Percentiles rank a stretch among this genome's conserved stretches.
phyloP scores from a whole-genome alignment of 345 rosid genomes.

The Aquilaria yunnanensis region DNA sequence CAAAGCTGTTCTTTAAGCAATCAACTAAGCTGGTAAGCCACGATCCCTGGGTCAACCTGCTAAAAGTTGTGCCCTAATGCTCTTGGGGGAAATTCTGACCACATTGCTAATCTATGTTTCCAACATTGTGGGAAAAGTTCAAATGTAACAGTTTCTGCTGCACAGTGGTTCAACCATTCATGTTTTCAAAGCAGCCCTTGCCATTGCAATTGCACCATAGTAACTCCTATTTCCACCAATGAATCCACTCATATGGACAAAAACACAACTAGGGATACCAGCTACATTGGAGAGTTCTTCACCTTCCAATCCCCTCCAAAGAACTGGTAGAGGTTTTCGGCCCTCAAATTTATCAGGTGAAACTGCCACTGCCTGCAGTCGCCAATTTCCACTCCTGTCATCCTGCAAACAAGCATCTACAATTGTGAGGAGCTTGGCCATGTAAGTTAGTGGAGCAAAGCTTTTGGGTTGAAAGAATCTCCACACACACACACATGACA shows the following conservation, averaged over 20 bases:
- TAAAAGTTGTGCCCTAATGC: too few species aligned
- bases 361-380: conserved; percentile 72
- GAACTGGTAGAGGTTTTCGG: conserved; percentile 64
- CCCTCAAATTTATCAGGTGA: conserved; percentile 73
- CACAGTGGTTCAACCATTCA: conserved; percentile 3
- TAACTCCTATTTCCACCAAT: conserved; percentile 65
- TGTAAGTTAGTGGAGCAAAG: background rate
- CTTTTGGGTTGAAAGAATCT: background rate
- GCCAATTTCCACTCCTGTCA: conserved; percentile 74
- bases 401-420: conserved; percentile 38
- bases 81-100: too few species aligned
- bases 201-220: conserved; percentile 77
- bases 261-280: conserved; percentile 59
- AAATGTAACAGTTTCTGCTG: too few species aligned
- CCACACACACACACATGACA: background rate
- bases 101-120: too few species aligned
- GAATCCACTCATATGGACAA: conserved; percentile 84
- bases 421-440: background rate
- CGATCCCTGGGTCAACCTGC: too few species aligned
- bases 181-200: conserved; percentile 31
- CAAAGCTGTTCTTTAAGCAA: too few species aligned
- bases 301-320: conserved; percentile 78
- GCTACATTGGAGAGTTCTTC: conserved; percentile 54
- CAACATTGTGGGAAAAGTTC: too few species aligned
- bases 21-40: too few species aligned